phyloP scores from a whole-genome alignment of 2,329 filamentous ascomycete genomes.

The Penicillium frequentans region DNA sequence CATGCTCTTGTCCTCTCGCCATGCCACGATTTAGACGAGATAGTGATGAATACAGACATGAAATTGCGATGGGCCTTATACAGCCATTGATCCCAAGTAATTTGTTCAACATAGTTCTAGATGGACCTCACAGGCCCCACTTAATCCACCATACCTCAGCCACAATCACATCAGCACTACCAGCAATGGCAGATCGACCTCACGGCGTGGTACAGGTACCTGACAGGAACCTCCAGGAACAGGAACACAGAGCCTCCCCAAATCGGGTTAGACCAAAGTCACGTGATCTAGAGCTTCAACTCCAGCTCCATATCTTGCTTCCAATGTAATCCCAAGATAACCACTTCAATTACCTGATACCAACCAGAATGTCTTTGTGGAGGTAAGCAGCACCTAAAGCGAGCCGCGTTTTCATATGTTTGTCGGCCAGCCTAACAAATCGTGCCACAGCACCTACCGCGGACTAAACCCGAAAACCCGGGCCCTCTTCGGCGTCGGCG shows the following conservation, averaged over 20 bases:
- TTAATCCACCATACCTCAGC: conserved; percentile 6
- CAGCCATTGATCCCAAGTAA: not conserved
- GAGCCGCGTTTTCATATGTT: not conserved
- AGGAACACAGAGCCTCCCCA: not conserved
- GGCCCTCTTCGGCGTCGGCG: conserved; percentile 67
- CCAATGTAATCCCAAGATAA: no score
- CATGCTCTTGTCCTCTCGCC: not conserved
- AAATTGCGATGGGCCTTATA: conserved; percentile 4
- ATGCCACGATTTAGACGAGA: conserved; percentile 17
- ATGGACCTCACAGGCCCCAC: conserved; percentile 1
- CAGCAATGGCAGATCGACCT: conserved; percentile 1
- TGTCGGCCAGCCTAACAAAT: not conserved
- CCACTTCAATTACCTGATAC: not conserved
- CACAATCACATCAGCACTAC: conserved; percentile 15
- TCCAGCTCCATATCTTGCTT: not conserved
- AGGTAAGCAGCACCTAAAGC: conserved; percentile 25
- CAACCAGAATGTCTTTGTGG: conserved; percentile 38
- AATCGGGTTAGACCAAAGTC: not conserved
- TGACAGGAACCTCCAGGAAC: conserved; percentile 4
- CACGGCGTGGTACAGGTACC: conserved; percentile 15
- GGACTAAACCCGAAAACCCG: conserved; percentile 70
- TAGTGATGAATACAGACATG: conserved; percentile 21
- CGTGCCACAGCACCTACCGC: conserved; percentile 62
- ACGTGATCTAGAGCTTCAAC: not conserved
- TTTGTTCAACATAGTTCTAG: not conserved